A percentile compares a stretch with the other conserved stretches of the same genome.
phyloP scores from a whole-genome alignment of 2,329 filamentous ascomycete species.

The Thelonectria discophora region DNA sequence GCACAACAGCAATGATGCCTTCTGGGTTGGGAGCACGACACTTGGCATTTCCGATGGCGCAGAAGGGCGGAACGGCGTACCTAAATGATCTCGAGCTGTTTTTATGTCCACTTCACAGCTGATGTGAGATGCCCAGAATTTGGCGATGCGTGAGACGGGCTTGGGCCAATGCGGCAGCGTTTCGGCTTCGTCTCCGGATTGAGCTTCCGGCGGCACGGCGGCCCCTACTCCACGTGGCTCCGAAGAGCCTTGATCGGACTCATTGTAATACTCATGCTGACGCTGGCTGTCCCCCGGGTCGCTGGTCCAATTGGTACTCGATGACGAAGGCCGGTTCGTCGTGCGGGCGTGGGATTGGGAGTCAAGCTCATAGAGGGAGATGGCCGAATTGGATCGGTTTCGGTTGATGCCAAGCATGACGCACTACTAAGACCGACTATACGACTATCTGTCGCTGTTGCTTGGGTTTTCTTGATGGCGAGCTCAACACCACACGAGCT shows the following conservation, averaged over 20 bases:
- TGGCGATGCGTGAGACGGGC: conserved; percentile 17
- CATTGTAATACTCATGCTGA: conserved; percentile 5
- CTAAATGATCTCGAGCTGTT: conserved; percentile 39
- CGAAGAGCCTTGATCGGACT: conserved; percentile 10
- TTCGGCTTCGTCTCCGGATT: conserved; percentile 18
- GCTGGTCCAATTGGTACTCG: conserved; percentile 3
- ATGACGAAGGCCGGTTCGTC: conserved; percentile 2
- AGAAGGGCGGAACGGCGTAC: conserved; percentile 27
- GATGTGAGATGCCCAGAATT: conserved; percentile 35
- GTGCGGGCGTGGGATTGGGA: not conserved
- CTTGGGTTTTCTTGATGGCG: not conserved
- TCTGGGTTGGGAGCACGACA: not conserved
- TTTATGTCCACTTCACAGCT: conserved; percentile 41
- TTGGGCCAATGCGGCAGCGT: conserved; percentile 19
- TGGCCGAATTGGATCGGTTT: conserved; percentile 32
- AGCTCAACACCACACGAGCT: not conserved
- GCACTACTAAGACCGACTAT: conserved; percentile 1
- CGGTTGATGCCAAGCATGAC: conserved; percentile 22
- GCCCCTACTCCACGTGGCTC: conserved; percentile 33
- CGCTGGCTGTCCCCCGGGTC: conserved; percentile 7
- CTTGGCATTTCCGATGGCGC: not conserved
- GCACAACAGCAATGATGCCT: not conserved
- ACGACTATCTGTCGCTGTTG: too few species aligned
- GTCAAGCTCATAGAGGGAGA: conserved; percentile 37
- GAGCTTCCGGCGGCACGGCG: conserved; percentile 36